Conservation (phyloP, 2,329 filamentous ascomycete genomes). For the Colletotrichum nymphaeae region DNA sequence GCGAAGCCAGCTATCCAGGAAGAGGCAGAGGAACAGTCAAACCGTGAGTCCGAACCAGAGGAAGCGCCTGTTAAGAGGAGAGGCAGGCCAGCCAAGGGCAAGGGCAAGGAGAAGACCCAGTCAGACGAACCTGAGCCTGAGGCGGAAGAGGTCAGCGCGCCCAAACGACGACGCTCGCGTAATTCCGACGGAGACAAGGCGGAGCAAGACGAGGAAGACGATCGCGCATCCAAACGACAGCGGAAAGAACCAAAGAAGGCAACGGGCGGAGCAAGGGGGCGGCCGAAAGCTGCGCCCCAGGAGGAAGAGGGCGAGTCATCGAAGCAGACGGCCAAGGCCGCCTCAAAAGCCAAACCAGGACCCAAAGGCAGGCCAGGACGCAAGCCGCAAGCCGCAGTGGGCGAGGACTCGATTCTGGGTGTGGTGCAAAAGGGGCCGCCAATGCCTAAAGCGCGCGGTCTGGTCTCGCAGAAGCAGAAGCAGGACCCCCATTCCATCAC, state of each 20-base stretch:
- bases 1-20: slow-evolving; percentile 21
- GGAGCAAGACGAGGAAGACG: slow-evolving; percentile 33
- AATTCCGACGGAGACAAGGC: slow-evolving; percentile 23
- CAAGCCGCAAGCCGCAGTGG: slow-evolving; percentile 52
- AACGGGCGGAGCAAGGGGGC: slow-evolving; percentile 37
- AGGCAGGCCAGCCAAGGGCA: slow-evolving; percentile 35
- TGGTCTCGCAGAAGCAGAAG: slow-evolving; percentile 63
- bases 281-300: slow-evolving; percentile 37
- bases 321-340: slow-evolving; percentile 35
- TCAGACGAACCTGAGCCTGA: slow-evolving; percentile 18
- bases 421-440: slow-evolving; percentile 65
- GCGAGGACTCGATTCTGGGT: slow-evolving; percentile 58
- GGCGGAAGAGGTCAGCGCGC: slow-evolving; percentile 16
- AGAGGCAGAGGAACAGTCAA: slow-evolving; percentile 37
- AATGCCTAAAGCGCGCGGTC: slow-evolving; percentile 64
- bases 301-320: slow-evolving; percentile 36
- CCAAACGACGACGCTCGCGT: slow-evolving; percentile 35
- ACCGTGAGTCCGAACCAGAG: slow-evolving; percentile 40
- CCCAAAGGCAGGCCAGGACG: slow-evolving; percentile 43
- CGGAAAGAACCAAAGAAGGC: slow-evolving; percentile 35
- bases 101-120: slow-evolving; percentile 31
- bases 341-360: slow-evolving; percentile 40
- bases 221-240: slow-evolving; percentile 34
- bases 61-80: slow-evolving; percentile 21
- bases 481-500: slow-evolving; percentile 62